Conservation (phyloP, 305 asterid genomes). For the Rubia peregrina region DNA sequence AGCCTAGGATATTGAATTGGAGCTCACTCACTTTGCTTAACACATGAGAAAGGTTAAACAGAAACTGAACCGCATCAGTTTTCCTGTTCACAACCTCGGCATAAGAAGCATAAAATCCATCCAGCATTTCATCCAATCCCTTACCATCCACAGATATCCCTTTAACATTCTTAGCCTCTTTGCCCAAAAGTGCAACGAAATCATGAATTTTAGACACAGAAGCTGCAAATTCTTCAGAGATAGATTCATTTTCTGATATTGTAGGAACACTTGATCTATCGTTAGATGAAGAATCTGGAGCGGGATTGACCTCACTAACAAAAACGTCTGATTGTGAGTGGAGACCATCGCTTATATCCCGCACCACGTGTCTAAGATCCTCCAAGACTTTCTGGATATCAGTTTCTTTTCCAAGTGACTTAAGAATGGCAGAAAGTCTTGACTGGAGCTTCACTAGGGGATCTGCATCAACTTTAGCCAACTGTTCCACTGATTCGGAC, state of each 20-base stretch:
- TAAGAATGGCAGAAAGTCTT: slow-evolving; percentile 50
- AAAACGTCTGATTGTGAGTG: slow-evolving; percentile 30
- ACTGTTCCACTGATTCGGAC: slow-evolving; percentile 22
- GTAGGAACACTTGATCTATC: slow-evolving; percentile 23
- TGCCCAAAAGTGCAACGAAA: slow-evolving; percentile 49
- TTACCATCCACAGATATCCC: slow-evolving; percentile 42
- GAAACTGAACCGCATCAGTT: slow-evolving; percentile 42
- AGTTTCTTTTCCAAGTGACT: slow-evolving; percentile 44
- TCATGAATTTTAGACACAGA: slow-evolving; percentile 53
- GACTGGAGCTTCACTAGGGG: slow-evolving; percentile 49
- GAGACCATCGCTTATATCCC: slow-evolving; percentile 42
- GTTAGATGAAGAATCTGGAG: slow-evolving; percentile 26
- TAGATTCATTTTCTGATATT: slow-evolving; percentile 27
- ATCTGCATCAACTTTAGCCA: slow-evolving; percentile 31
- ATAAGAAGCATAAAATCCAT: slow-evolving; percentile 49
- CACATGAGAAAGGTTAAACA: slow-evolving; percentile 50
- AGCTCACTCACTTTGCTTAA: slow-evolving; percentile 49
- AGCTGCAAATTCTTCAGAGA: slow-evolving; percentile 28
- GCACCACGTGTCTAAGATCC: slow-evolving; percentile 46
- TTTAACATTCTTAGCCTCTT: slow-evolving; percentile 46
- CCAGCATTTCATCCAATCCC: slow-evolving; percentile 40
- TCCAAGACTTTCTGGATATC: slow-evolving; percentile 45
- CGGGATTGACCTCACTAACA: slow-evolving; percentile 24
- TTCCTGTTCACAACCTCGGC: slow-evolving; percentile 35
- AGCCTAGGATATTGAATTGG: slow-evolving; percentile 48